These are phyloP conservation scores for Neurospora sublineolata DNA, from an alignment of 495 filamentous ascomycete genomes.

Conservation along the genomic window DNA sequence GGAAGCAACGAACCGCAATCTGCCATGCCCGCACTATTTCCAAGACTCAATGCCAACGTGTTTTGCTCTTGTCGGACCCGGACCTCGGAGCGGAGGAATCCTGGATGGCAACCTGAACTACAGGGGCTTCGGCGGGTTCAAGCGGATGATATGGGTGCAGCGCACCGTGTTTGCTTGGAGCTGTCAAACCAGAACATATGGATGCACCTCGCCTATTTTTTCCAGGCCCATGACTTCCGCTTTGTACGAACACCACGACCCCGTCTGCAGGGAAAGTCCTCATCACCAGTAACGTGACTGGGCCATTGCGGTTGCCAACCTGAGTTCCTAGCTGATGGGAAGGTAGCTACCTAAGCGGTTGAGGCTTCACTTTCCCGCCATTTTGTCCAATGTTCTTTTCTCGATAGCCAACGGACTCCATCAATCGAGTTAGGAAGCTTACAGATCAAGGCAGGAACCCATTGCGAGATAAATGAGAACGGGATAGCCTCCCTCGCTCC, in stretches of 20 bases:
- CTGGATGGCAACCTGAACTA: not conserved
- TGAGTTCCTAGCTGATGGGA: not conserved
- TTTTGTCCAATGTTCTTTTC: not conserved
- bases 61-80: not conserved
- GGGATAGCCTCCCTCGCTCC: not conserved
- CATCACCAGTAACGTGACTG: not conserved
- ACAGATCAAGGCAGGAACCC: not conserved
- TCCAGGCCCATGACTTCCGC: not conserved
- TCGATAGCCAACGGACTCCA: not conserved
- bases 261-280: not conserved
- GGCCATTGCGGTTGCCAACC: not conserved
- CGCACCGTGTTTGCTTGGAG: not conserved
- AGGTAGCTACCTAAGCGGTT: not conserved
- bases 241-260: not conserved
- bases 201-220: not conserved
- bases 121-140: not conserved
- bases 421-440: not conserved
- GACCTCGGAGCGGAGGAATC: not conserved
- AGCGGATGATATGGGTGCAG: not conserved
- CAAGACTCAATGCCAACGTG: not conserved
- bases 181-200: not conserved
- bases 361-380: not conserved
- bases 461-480: not conserved
- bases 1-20: not conserved
- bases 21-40: not conserved